These are phyloP conservation scores for Aspergillus taichungensis DNA, from an alignment of 495 filamentous ascomycete species.

Conservation along the genomic window DNA sequence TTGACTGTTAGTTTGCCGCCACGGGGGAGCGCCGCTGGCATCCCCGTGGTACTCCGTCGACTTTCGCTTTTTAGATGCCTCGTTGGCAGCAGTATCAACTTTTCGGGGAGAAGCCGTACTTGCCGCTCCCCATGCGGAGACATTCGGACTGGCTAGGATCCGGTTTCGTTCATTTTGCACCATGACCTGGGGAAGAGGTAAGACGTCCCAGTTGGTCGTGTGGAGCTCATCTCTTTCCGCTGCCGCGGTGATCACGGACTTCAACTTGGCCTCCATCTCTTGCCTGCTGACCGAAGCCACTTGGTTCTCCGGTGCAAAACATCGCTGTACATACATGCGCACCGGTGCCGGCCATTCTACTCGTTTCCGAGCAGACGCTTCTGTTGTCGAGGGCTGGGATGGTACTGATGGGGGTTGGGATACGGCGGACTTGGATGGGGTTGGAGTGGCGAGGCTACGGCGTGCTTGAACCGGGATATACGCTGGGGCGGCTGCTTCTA, in stretches of 20 bases:
- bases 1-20: constrained; percentile 59
- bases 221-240: constrained; percentile 61
- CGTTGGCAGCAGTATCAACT: constrained; percentile 8
- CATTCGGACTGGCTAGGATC: constrained; percentile 28
- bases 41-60: constrained; percentile 53
- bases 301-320: constrained; percentile 64
- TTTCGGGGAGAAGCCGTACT: constrained; percentile 21
- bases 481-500: constrained; percentile 29
- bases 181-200: constrained; percentile 82
- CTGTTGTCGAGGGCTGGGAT: constrained; percentile 8
- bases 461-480: constrained; percentile 45
- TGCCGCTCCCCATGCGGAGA: constrained; percentile 29
- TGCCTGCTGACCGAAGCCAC: constrained; percentile 51
- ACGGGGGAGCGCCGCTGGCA: constrained; percentile 49
- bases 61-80: constrained; percentile 64
- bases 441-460: constrained; percentile 32
- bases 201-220: constrained; percentile 68
- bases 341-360: constrained; percentile 70
- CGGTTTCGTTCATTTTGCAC: constrained; percentile 62
- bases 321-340: constrained; percentile 73
- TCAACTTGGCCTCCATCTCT: constrained; percentile 79
- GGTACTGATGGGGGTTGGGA: constrained; percentile 18
- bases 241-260: constrained; percentile 72
- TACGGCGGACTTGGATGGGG: constrained; percentile 14
- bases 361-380: constrained; percentile 26